phyloP scores from a whole-genome alignment of 345 rosid species.

The Eucalyptus caleyi region DNA sequence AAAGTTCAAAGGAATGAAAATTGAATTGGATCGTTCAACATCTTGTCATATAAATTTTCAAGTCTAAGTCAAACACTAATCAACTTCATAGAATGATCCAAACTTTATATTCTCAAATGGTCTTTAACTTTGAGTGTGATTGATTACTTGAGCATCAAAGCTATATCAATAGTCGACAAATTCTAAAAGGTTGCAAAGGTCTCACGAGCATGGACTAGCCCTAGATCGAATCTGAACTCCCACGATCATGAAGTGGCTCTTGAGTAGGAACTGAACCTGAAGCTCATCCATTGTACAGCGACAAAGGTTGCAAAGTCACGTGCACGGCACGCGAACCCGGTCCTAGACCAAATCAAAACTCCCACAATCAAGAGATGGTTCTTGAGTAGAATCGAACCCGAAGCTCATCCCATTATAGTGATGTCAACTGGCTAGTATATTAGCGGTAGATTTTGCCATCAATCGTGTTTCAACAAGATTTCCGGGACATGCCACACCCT shows the following conservation, averaged over 20 bases:
- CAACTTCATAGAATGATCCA: background rate
- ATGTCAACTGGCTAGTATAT: background rate
- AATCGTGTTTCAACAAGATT: background rate
- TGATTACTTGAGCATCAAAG: background rate
- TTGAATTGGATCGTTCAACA: background rate
- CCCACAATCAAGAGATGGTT: background rate
- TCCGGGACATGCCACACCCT: background rate
- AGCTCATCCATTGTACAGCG: background rate
- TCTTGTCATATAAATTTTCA: background rate
- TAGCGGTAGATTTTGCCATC: background rate
- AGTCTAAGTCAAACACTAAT: background rate
- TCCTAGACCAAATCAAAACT: background rate
- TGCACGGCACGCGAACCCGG: background rate
- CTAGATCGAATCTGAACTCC: background rate
- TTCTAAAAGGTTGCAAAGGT: background rate
- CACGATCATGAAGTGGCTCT: background rate
- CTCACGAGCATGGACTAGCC: background rate
- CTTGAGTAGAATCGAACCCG: background rate
- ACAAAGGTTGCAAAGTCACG: background rate
- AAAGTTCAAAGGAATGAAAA: background rate
- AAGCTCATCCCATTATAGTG: background rate
- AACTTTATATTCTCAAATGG: background rate
- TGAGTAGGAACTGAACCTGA: background rate
- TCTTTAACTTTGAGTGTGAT: background rate
- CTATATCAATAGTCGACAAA: background rate